phyloP scores from a whole-genome alignment of 2,329 filamentous ascomycete genomes.

The Polytolypa hystricis region DNA sequence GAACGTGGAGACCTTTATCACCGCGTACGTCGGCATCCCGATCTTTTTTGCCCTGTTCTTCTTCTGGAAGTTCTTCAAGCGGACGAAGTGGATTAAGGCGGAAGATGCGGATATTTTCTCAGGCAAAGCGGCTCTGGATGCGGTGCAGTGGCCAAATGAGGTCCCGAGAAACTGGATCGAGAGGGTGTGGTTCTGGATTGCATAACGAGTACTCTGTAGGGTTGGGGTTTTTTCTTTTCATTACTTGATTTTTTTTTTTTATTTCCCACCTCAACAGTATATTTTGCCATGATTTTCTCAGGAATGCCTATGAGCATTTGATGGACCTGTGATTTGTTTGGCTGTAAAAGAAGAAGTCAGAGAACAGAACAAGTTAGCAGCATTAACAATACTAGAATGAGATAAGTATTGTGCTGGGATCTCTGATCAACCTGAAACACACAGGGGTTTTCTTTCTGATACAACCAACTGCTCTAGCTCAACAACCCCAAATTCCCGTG shows the following conservation, averaged over 20 bases:
- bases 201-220: constrained; percentile 6
- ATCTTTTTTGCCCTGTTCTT: constrained; percentile 30
- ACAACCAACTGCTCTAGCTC: too few relatives aligned
- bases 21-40: constrained; percentile 33
- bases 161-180: constrained; percentile 13
- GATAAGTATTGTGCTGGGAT: too few relatives aligned
- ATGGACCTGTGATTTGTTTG: too few relatives aligned
- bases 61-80: constrained; percentile 19
- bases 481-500: too few relatives aligned
- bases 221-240: neutral
- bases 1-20: constrained; percentile 34
- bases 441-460: too few relatives aligned
- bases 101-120: constrained; percentile 16
- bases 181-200: constrained; percentile 15
- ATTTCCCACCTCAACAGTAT: too few relatives aligned
- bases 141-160: constrained; percentile 13
- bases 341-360: too few relatives aligned
- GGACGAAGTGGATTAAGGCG: constrained; percentile 12
- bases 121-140: constrained; percentile 19
- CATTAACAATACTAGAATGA: too few relatives aligned
- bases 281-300: too few relatives aligned
- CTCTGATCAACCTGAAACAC: too few relatives aligned
- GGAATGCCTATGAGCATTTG: too few relatives aligned
- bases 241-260: neutral
- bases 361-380: too few relatives aligned